A percentile compares a stretch with the other conserved stretches of the same genome.
Conservation (phyloP, 2,329 filamentous ascomycete genomes). For the Colletotrichum liaoningense region DNA sequence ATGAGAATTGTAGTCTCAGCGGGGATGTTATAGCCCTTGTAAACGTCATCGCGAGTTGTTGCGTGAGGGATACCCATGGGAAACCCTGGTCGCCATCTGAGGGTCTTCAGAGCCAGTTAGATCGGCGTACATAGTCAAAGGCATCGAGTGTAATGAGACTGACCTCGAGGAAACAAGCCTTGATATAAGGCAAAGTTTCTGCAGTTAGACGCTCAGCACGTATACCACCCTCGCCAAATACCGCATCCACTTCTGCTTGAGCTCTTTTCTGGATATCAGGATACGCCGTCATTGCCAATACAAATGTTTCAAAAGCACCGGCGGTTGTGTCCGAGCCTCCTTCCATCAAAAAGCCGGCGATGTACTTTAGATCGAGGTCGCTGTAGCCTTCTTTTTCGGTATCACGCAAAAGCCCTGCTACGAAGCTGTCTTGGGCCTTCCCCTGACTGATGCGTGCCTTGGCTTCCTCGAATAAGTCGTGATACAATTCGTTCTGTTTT, state of each 20-base stretch:
- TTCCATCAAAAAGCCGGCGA: constrained; percentile 38
- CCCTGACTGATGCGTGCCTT: neutral
- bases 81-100: constrained; percentile 41
- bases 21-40: constrained; percentile 61
- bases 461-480: constrained; percentile 1
- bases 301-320: constrained; percentile 21
- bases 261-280: constrained; percentile 39
- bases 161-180: constrained; percentile 39
- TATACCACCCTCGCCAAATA: constrained; percentile 42
- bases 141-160: constrained; percentile 36
- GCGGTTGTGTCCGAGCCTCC: constrained; percentile 42
- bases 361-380: constrained; percentile 38
- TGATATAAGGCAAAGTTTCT: constrained; percentile 38
- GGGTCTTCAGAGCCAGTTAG: constrained; percentile 39
- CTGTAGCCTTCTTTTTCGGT: constrained; percentile 32
- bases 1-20: constrained; percentile 55
- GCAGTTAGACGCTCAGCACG: constrained; percentile 40
- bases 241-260: constrained; percentile 41
- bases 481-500: constrained; percentile 12
- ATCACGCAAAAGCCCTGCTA: constrained; percentile 1
- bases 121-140: no score
- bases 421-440: constrained; percentile 6
- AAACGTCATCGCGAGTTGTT: constrained; percentile 58
- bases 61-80: constrained; percentile 61
- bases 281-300: constrained; percentile 42